Conservation (phyloP, 2,329 filamentous ascomycete genomes). For the Alternaria consortialis region DNA sequence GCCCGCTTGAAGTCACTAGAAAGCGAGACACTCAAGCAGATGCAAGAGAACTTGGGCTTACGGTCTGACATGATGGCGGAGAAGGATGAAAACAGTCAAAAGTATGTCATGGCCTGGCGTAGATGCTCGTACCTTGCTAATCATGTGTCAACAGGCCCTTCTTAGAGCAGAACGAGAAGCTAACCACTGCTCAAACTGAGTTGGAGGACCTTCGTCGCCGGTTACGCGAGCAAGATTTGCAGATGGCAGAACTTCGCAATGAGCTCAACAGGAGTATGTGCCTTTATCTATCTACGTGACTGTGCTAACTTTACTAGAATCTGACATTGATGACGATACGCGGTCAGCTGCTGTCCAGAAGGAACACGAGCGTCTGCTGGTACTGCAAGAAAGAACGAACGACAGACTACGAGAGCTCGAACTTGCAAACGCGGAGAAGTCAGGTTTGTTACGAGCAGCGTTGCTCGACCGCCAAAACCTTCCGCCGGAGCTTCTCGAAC, state of each 20-base stretch:
- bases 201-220: slow-evolving; percentile 47
- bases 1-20: slow-evolving; percentile 50
- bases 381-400: slow-evolving; percentile 46
- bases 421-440: slow-evolving; percentile 48
- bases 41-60: slow-evolving; percentile 53
- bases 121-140: neutral
- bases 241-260: slow-evolving; percentile 49
- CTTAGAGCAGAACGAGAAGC: slow-evolving; percentile 51
- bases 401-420: slow-evolving; percentile 48
- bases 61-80: slow-evolving; percentile 49
- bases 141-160: slow-evolving; percentile 37
- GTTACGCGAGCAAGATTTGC: slow-evolving; percentile 47
- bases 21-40: slow-evolving; percentile 53
- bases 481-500: slow-evolving; percentile 43
- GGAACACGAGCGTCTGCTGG: slow-evolving; percentile 48
- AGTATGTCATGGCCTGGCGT: slow-evolving; percentile 19
- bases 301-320: slow-evolving; percentile 27
- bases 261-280: slow-evolving; percentile 47
- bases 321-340: slow-evolving; percentile 42
- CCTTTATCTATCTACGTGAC: neutral
- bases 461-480: slow-evolving; percentile 46
- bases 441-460: slow-evolving; percentile 45
- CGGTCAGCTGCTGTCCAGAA: slow-evolving; percentile 43
- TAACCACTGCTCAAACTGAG: slow-evolving; percentile 47
- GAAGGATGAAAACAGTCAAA: slow-evolving; percentile 48